These are phyloP conservation scores for Colletotrichum higginsianum DNA, from an alignment of 2,329 filamentous ascomycete genomes.

Conservation along the genomic window DNA sequence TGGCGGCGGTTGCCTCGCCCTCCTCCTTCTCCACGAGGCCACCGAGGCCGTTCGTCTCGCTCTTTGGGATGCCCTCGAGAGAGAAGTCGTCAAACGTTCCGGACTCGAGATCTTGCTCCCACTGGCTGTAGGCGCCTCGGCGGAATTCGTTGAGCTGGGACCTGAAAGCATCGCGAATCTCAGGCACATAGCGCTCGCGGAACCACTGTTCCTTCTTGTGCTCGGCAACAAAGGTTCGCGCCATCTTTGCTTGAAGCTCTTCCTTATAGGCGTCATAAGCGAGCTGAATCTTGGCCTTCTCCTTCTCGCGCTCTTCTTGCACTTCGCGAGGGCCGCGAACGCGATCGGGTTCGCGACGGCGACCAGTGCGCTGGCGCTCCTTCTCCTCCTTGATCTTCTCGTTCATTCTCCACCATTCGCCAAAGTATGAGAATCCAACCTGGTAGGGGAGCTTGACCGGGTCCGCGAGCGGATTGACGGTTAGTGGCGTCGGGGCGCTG, in stretches of 20 bases:
- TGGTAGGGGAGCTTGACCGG: slow-evolving; percentile 82
- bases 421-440: slow-evolving; percentile 88
- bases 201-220: slow-evolving; percentile 99
- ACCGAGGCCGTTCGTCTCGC: slow-evolving; percentile 88
- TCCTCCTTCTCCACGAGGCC: slow-evolving; percentile 94
- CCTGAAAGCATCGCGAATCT: slow-evolving; percentile 82
- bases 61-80: slow-evolving; percentile 93
- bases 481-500: slow-evolving; percentile 57
- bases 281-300: slow-evolving; percentile 82
- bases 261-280: slow-evolving; percentile 79
- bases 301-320: slow-evolving; percentile 82
- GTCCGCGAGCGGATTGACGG: slow-evolving; percentile 78
- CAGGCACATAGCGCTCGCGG: slow-evolving; percentile 91
- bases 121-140: slow-evolving; percentile 83
- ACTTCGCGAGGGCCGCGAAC: slow-evolving; percentile 75
- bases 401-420: slow-evolving; percentile 89
- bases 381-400: slow-evolving; percentile 87
- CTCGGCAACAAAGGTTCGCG: slow-evolving; percentile 88
- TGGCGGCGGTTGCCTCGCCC: slow-evolving; percentile 90
- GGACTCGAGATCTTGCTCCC: slow-evolving; percentile 88
- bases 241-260: slow-evolving; percentile 82
- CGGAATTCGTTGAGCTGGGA: slow-evolving; percentile 85
- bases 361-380: slow-evolving; percentile 78
- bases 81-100: slow-evolving; percentile 96
- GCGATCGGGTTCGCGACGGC: slow-evolving; percentile 75